Evolutionary conservation across 208 protist species (phyloP), one percentile per base, ranked within the genome.

Genomic region (Trypanosoma brucei): DNA sequence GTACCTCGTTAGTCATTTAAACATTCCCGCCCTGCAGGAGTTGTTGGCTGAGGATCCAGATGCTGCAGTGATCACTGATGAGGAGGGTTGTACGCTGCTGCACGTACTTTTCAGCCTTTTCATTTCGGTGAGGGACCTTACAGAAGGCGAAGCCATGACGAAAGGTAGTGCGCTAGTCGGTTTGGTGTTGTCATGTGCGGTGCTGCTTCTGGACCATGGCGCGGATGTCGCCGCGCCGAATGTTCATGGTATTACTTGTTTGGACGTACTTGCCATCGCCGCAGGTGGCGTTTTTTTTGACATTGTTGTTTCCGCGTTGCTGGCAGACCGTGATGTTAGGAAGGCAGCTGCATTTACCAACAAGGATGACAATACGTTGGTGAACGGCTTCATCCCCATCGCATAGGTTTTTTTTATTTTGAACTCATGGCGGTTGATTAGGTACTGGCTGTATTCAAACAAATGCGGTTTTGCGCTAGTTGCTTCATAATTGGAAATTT

Each of bases 71-170:
- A 51, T 63, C n/a, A 51, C 76, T 0, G 83, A 88, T 64, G 68
- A 83, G 48, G 84, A 91, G 33, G 88, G 88, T 48, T 65, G 37
- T 53, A 81, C 84, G 0, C 65, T 78, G 22, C 60, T 94, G 42
- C 84, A 91, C 60, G 44, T 79, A 2, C 74, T 76, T 33, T 49
- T 87, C 36, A 59, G 66, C 53, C 37, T 82, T 2, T 55, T 78
- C 13, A 62, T 67, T 0, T 59, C 71, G 51, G 31, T 69, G 7
- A 55, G 56, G 37, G 22, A 55, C 59, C 56, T 48, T 1, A 59
- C 53, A 33, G 55, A 59, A 36, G 48, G 40, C 64, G 45, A 52
- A 36, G 52, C 13, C 1, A 52, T 64, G 9, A 34, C 57, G 48
- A 54, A 59, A 22, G 22, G 38, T 59, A 65, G 42, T 54, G 70